Evolutionary conservation across 169 alveolate species (phyloP), one percentile per base, ranked within the genome.

Genomic region (Plasmodium yoelii): DNA sequence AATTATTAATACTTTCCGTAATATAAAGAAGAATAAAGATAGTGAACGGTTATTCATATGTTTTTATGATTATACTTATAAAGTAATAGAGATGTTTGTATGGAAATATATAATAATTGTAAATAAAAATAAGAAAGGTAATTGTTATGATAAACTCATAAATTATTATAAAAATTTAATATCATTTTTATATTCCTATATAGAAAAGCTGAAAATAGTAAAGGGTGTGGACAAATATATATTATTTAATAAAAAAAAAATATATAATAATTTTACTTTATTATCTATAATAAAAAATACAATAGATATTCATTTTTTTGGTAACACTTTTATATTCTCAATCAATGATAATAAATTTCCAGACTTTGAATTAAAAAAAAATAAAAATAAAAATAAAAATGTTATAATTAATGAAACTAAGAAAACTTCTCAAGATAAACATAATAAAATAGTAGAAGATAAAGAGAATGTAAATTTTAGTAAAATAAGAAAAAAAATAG

Each of bases 51-150:
- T 18, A 1, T 65, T 65, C 13, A 10, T 80, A 26, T 65, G 61
- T 53, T 80, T 67, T 67, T 80, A 80, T 51, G 90, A 80, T 53
- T 80, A 67, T 80, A 72, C 60, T 10, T 80, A 67, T 60, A 59
- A 80, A 39, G 72, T 56, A 18, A 12, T 47, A 22, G 46, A 46
- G 6, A 13, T 80, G 7, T 56, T 80, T 6, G 5, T 80, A 1
- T 68, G 61, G 10, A 67, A 26, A 67, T 80, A 80, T 65, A 12
- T 3, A 12, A 6, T 53, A 24, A 6, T 42, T 47, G n/a, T 63
- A 44, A 49, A 47, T 15, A 64, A 47, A 24, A 8, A 72, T 8
- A 57, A 73, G 6, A 34, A 34, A 8, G 26, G 12, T 24, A 53
- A 10, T 4, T 18, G 26, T 44, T 5, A 67, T 9, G 12, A 18